Evolutionary conservation across 2,329 filamentous ascomycete genomes (phyloP), one percentile per base, ranked within the genome.

Genomic region (Cadophora luteo-olivacea): DNA sequence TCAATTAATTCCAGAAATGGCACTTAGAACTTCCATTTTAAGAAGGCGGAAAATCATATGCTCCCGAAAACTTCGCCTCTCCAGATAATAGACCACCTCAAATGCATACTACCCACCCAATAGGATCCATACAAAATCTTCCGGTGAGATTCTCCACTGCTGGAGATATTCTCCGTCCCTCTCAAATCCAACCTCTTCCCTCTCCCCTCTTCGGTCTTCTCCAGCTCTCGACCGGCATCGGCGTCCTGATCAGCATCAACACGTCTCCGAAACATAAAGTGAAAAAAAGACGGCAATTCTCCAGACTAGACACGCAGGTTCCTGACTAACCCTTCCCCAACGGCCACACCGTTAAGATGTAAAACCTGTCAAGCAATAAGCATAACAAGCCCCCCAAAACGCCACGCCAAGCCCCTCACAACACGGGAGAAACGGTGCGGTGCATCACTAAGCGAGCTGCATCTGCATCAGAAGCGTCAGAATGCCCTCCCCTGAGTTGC

Each of bases 371-470:
- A 45, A 45, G 14, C 41, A 19, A 45, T 45, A 49, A 49, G 45
- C 45, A 49, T 49, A 22, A n/a, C 45, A n/a, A 49, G n/a, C n/a
- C n/a, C 41, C 38, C 14, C 45, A 19, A 19, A 22, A 7, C 45
- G 45, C 45, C 45, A 49, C 45, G 45, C 45, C 51, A 32, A 24
- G 25, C 25, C 51, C 14, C 24, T 54, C 51, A 52, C 49, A 51
- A 52, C 49, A 52, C 48, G 48, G 48, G 19, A 38, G 36, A 14
- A 38, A 51, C 19, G n/a, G 19, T 22, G 49, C 19, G n/a, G 19
- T 22, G 49, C 24, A 32, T 54, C 51, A 54, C 24, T 54, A 54
- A 54, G 51, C 51, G 51, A 54, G 51, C 9, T 54, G 51, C 51
- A 54, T 32, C 51, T 54, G 51, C 51, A 54, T 32, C 51, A 32